These are phyloP conservation scores for Paxillus rubicundulus DNA, from an alignment of 768 basidiomycete genomes.

Conservation along the genomic window DNA sequence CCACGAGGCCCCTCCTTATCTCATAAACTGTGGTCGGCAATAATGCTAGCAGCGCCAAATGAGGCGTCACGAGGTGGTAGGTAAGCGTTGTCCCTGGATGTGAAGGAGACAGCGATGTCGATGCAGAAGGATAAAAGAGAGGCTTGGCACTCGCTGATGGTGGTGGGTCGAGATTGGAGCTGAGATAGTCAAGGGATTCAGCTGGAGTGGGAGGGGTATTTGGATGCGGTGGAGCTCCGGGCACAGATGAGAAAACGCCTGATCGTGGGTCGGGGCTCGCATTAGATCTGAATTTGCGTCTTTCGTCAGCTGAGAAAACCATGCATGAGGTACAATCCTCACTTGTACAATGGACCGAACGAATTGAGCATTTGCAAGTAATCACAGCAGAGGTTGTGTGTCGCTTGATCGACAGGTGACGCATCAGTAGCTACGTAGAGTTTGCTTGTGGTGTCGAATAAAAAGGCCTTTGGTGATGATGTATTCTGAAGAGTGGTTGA, in stretches of 20 bases:
- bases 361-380: constrained; percentile 85
- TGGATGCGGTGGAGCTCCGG: constrained; percentile 1
- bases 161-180: not conserved
- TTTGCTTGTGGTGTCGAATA: constrained; percentile 83
- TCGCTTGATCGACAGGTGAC: constrained; percentile 85
- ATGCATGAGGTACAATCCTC: constrained; percentile 7
- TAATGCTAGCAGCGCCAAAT: constrained; percentile 67
- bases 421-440: constrained; percentile 93
- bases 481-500: constrained; percentile 58
- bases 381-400: constrained; percentile 87
- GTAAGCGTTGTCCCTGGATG: constrained; percentile 72
- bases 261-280: constrained; percentile 10
- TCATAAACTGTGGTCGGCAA: constrained; percentile 73
- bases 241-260: constrained; percentile 3
- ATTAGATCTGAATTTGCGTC: constrained; percentile 17
- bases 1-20: constrained; percentile 68
- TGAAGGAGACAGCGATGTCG: constrained; percentile 58
- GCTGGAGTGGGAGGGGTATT: not conserved
- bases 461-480: constrained; percentile 88
- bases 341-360: constrained; percentile 87
- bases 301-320: constrained; percentile 6
- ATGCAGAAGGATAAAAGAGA: constrained; percentile 67
- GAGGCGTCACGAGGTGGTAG: constrained; percentile 76
- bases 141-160: constrained; percentile 34
- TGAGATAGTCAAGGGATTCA: constrained; percentile 4